Conservation (phyloP, 2,329 filamentous ascomycete species). For the Camptophora hylomeconis region DNA sequence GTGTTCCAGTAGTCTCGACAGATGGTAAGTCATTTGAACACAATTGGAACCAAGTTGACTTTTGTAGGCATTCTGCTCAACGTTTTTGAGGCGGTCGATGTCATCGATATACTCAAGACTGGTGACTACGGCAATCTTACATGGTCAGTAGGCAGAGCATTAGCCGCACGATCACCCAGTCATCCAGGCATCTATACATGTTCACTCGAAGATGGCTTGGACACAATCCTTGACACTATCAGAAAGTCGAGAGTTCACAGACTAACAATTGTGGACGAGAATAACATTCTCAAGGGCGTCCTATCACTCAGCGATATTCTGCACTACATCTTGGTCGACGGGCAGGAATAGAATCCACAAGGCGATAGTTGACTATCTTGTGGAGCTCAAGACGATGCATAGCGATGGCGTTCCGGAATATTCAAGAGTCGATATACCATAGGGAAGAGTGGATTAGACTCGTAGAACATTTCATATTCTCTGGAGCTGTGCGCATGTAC, state of each 20-base stretch:
- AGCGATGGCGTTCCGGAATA: no score
- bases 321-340: conserved; percentile 79
- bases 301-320: conserved; percentile 93
- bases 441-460: no score
- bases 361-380: no score
- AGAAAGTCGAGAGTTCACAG: conserved; percentile 89
- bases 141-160: conserved; percentile 71
- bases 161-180: conserved; percentile 38
- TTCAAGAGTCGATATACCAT: no score
- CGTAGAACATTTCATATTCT: no score
- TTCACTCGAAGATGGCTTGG: conserved; percentile 76
- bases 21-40: conserved; percentile 36
- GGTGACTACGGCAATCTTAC: conserved; percentile 84
- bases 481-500: no score
- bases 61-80: conserved; percentile 60
- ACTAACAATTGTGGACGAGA: conserved; percentile 83
- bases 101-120: conserved; percentile 89
- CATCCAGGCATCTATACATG: conserved; percentile 97
- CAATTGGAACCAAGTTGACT: conserved; percentile 4
- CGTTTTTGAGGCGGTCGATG: conserved; percentile 94
- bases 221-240: conserved; percentile 93
- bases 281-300: conserved; percentile 72
- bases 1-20: conserved; percentile 79
- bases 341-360: conserved; percentile 41
- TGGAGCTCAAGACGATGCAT: no score